Conservation (phyloP, 805 yeast species). For the Yarrowia divulgata region DNA sequence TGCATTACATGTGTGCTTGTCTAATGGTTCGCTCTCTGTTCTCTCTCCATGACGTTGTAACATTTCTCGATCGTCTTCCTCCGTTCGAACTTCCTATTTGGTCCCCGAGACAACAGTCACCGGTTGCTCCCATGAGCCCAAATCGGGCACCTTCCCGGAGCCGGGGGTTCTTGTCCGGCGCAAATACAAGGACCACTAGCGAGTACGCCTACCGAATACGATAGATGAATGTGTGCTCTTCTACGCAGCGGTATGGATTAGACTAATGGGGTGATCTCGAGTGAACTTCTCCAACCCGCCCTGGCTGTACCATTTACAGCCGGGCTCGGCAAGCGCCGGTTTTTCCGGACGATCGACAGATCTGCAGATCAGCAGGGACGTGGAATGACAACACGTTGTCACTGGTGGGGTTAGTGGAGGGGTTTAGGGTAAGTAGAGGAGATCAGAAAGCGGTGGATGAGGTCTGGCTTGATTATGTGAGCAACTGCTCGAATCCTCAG, state of each 20-base stretch:
- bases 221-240: background rate
- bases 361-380: conserved; percentile 29
- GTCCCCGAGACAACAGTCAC: background rate
- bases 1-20: too few relatives aligned
- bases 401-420: background rate
- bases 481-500: too few relatives aligned
- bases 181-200: background rate
- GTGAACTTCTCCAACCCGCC: background rate
- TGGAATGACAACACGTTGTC: conserved; percentile 20
- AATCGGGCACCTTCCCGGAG: background rate
- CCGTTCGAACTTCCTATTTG: conserved; percentile 1
- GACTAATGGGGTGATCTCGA: background rate
- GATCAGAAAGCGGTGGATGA: background rate
- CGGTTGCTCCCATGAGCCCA: background rate
- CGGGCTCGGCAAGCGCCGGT: conserved; percentile 8
- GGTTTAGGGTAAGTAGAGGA: background rate
- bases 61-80: background rate
- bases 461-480: too few relatives aligned
- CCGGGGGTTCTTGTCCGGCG: background rate
- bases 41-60: background rate
- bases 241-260: background rate
- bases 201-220: conserved; percentile 7
- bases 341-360: conserved; percentile 23
- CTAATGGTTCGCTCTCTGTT: too few relatives aligned
- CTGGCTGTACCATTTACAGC: too few relatives aligned